Percentiles rank a stretch among this genome's conserved stretches.
Conservation (phyloP, 805 yeast genomes). For the Ogataea ramenticola region DNA sequence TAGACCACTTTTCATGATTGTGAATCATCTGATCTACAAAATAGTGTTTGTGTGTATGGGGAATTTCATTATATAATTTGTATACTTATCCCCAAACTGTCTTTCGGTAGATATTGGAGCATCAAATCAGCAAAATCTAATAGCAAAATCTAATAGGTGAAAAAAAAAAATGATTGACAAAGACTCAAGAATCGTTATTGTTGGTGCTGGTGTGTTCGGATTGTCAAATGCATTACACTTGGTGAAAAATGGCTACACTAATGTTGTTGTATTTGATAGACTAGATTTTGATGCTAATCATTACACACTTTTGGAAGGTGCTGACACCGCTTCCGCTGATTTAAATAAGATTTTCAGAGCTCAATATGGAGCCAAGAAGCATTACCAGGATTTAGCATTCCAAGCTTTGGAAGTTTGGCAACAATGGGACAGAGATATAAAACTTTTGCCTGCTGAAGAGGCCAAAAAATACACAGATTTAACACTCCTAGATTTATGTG, state of each 20-base stretch:
- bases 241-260: slow-evolving; percentile 26
- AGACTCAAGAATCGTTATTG: slow-evolving; percentile 27
- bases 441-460: slow-evolving; percentile 16
- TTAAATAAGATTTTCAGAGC: slow-evolving; percentile 33
- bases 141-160: background rate
- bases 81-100: too few relatives aligned
- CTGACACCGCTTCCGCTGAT: slow-evolving; percentile 34
- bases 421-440: slow-evolving; percentile 18
- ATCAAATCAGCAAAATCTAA: too few relatives aligned
- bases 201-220: slow-evolving; percentile 54
- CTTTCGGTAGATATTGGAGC: too few relatives aligned
- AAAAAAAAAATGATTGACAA: slow-evolving; percentile 4
- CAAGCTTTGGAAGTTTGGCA: slow-evolving; percentile 20
- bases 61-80: too few relatives aligned
- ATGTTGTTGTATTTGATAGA: slow-evolving; percentile 32
- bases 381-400: slow-evolving; percentile 25
- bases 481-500: slow-evolving; percentile 21
- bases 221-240: slow-evolving; percentile 41
- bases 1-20: too few relatives aligned
- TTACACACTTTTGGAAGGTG: slow-evolving; percentile 28
- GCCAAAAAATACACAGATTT: slow-evolving; percentile 17
- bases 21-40: too few relatives aligned
- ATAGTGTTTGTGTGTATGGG: too few relatives aligned
- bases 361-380: slow-evolving; percentile 29
- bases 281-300: slow-evolving; percentile 21